Percentiles rank a stretch among this genome's conserved stretches.
phyloP scores from a whole-genome alignment of 2,329 filamentous ascomycete species.

The Colletotrichum plurivorum region DNA sequence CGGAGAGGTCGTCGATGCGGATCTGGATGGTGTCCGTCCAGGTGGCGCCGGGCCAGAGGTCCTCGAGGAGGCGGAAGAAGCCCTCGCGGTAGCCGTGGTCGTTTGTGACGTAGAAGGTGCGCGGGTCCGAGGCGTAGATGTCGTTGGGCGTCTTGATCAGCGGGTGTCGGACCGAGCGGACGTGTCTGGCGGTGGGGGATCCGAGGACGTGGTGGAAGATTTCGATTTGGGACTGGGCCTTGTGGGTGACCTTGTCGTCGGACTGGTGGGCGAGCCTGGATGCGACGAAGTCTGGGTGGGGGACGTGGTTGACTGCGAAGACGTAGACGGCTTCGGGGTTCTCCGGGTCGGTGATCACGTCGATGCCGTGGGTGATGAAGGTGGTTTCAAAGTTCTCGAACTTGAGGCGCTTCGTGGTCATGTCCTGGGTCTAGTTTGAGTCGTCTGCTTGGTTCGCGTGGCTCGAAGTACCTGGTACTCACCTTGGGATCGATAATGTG shows the following conservation, averaged over 20 bases:
- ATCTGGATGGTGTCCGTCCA: slow-evolving; percentile 66
- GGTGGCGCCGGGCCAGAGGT: slow-evolving; percentile 53
- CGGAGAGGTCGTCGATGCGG: slow-evolving; percentile 38
- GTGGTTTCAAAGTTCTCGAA: slow-evolving; percentile 66
- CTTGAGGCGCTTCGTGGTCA: slow-evolving; percentile 51
- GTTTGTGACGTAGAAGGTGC: slow-evolving; percentile 71
- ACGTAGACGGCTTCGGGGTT: slow-evolving; percentile 65
- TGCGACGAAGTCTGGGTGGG: slow-evolving; percentile 53
- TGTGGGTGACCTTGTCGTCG: slow-evolving; percentile 46
- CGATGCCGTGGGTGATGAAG: slow-evolving; percentile 73
- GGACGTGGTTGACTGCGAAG: slow-evolving; percentile 72
- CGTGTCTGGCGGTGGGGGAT: slow-evolving; percentile 56
- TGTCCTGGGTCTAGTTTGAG: slow-evolving; percentile 45
- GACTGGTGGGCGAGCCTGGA: slow-evolving; percentile 49
- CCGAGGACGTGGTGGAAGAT: slow-evolving; percentile 57
- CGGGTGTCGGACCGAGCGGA: slow-evolving; percentile 68
- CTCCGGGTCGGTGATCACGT: slow-evolving; percentile 66
- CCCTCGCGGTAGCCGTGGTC: slow-evolving; percentile 70
- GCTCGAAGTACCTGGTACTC: slow-evolving; percentile 38
- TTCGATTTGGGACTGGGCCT: slow-evolving; percentile 67
- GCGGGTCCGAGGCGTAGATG: slow-evolving; percentile 61
- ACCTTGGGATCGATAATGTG: slow-evolving; percentile 69
- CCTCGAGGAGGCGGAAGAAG: slow-evolving; percentile 61
- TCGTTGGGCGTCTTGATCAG: slow-evolving; percentile 73
- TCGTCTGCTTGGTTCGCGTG: not conserved